Conservation (phyloP, 2,329 filamentous ascomycete genomes). For the Diaporthe citri region DNA sequence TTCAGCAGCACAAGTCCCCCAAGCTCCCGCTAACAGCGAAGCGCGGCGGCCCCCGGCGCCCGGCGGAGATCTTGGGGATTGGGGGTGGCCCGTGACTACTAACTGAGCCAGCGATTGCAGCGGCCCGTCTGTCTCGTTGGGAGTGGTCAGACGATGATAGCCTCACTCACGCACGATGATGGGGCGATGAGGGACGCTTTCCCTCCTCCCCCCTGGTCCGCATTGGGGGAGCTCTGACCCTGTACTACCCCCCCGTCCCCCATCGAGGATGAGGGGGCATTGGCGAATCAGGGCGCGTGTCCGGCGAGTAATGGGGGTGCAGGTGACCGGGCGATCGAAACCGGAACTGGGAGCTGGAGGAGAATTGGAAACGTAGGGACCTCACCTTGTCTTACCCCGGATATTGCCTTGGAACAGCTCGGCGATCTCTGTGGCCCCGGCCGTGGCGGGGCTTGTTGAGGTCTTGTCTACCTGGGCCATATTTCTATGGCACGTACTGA, state of each 20-base stretch:
- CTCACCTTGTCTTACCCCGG: slow-evolving; percentile 39
- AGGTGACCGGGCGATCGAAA: slow-evolving; percentile 31
- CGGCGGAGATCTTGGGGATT: slow-evolving; percentile 51
- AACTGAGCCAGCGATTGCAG: slow-evolving; percentile 46
- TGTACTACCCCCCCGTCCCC: background rate
- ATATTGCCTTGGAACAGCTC: slow-evolving; percentile 39
- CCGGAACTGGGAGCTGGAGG: slow-evolving; percentile 19
- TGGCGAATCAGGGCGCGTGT: slow-evolving; percentile 8
- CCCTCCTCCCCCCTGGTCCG: background rate
- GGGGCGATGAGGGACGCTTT: background rate
- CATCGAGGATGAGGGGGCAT: background rate
- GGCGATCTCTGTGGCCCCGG: slow-evolving; percentile 38
- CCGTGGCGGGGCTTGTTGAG: slow-evolving; percentile 36
- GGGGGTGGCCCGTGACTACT: slow-evolving; percentile 52
- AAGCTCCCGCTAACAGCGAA: slow-evolving; percentile 48
- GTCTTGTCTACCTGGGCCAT: slow-evolving; percentile 6
- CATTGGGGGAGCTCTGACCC: slow-evolving; percentile 18
- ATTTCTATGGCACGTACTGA: slow-evolving; percentile 12
- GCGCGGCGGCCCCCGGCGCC: slow-evolving; percentile 49
- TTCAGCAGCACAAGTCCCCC: slow-evolving; percentile 44
- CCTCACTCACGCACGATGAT: slow-evolving; percentile 22
- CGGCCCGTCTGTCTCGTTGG: background rate
- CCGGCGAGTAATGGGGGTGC: slow-evolving; percentile 25
- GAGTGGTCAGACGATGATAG: slow-evolving; percentile 32
- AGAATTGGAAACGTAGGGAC: background rate